These are phyloP conservation scores for Plasmodium coatneyi DNA, from an alignment of 169 alveolate genomes.

Conservation along the genomic window DNA sequence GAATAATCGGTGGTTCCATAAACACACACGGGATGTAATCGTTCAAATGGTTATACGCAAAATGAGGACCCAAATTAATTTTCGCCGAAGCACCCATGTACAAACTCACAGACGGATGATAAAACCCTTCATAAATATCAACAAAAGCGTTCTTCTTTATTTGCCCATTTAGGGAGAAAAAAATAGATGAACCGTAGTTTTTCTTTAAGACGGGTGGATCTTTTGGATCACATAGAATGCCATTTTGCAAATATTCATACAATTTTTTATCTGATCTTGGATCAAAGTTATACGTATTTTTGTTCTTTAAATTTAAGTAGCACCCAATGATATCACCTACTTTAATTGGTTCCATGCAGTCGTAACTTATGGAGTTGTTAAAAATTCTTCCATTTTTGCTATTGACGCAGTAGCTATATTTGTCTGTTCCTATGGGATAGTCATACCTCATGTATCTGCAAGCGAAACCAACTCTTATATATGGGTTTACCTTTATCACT, in stretches of 20 bases:
- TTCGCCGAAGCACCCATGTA: slow-evolving; percentile 89
- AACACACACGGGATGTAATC: slow-evolving; percentile 78
- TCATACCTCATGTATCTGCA: slow-evolving; percentile 89
- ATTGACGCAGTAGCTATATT: slow-evolving; percentile 74
- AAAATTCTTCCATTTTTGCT: slow-evolving; percentile 77
- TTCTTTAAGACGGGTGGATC: slow-evolving; percentile 80
- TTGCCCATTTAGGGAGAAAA: slow-evolving; percentile 87
- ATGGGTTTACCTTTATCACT: slow-evolving; percentile 24
- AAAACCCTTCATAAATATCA: slow-evolving; percentile 84
- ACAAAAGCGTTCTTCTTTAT: slow-evolving; percentile 78
- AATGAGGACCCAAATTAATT: slow-evolving; percentile 84
- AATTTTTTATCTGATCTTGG: slow-evolving; percentile 87
- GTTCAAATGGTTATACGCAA: slow-evolving; percentile 74
- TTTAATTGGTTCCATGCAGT: slow-evolving; percentile 73
- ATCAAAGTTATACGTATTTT: slow-evolving; percentile 79
- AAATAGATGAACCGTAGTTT: slow-evolving; percentile 83
- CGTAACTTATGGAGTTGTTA: slow-evolving; percentile 76
- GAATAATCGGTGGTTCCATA: slow-evolving; percentile 79
- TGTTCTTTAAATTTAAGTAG: slow-evolving; percentile 77
- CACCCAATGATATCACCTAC: slow-evolving; percentile 84
- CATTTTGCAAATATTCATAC: slow-evolving; percentile 85
- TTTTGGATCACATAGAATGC: slow-evolving; percentile 88
- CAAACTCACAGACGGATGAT: slow-evolving; percentile 89
- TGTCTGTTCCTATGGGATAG: slow-evolving; percentile 84
- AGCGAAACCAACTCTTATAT: slow-evolving; percentile 89